These are phyloP conservation scores for Metarhizium humberi DNA, from an alignment of 2,329 filamentous ascomycete species.

Conservation along the genomic window DNA sequence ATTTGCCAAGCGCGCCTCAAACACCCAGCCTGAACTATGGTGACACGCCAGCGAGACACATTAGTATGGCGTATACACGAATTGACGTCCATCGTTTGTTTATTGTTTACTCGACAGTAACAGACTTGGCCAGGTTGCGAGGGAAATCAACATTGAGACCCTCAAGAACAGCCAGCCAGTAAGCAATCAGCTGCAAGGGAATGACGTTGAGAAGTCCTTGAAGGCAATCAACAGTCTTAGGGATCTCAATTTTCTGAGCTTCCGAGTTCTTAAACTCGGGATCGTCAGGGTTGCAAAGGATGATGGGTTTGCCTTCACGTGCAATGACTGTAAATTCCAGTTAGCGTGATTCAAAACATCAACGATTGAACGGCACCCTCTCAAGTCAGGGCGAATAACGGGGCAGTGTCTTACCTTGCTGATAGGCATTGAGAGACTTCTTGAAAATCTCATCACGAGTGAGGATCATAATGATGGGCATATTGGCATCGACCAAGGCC, in stretches of 20 bases:
- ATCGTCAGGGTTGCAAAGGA: constrained; percentile 91
- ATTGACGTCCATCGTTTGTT: background rate
- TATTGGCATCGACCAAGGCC: constrained; percentile 93
- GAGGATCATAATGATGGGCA: constrained; percentile 99
- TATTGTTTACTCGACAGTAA: constrained; percentile 83
- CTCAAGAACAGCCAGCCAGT: constrained; percentile 96
- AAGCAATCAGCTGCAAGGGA: constrained; percentile 93
- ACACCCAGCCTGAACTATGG: constrained; percentile 1
- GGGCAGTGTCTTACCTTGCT: constrained; percentile 60
- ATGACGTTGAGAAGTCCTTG: constrained; percentile 98
- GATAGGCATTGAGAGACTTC: constrained; percentile 99
- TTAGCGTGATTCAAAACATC: constrained; percentile 9
- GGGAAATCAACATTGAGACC: constrained; percentile 98
- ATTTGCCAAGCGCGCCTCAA: constrained; percentile 1
- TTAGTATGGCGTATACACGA: background rate
- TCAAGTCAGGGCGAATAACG: background rate
- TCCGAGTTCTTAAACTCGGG: constrained; percentile 80
- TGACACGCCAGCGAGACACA: constrained; percentile 7
- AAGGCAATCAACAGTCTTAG: constrained; percentile 86
- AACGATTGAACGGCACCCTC: background rate
- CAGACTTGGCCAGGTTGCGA: constrained; percentile 96
- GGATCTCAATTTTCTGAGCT: constrained; percentile 96
- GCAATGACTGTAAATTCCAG: constrained; percentile 62
- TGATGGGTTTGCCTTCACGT: constrained; percentile 89
- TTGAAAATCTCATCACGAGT: constrained; percentile 93